phyloP scores from a whole-genome alignment of 306 rosid genomes.

The Cucumis hystrix region DNA sequence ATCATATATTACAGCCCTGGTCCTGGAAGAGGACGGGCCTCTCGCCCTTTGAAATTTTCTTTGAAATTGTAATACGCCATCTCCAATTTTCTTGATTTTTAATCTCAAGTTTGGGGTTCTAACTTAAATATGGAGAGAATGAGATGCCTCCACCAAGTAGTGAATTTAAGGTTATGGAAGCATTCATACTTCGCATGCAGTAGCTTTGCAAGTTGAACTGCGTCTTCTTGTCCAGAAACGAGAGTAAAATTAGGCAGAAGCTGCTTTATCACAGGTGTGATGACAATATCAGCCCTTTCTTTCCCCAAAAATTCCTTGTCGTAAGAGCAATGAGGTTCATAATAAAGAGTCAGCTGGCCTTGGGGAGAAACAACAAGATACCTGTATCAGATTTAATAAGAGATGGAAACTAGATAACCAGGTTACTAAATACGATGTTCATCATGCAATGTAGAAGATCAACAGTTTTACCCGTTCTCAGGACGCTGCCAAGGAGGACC shows the following conservation, averaged over 20 bases:
- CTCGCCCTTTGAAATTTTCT: background rate
- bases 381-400: slow-evolving; percentile 24
- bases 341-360: slow-evolving; percentile 66
- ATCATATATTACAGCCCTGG: background rate
- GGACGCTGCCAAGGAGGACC: slow-evolving; percentile 99
- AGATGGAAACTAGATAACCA: background rate
- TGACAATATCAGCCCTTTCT: slow-evolving; percentile 69
- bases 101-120: background rate
- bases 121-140: background rate
- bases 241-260: slow-evolving; percentile 68
- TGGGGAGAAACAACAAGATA: slow-evolving; percentile 49
- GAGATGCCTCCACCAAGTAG: background rate
- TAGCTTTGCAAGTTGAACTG: slow-evolving; percentile 72
- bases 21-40: background rate
- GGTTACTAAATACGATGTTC: background rate
- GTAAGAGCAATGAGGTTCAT: slow-evolving; percentile 89
- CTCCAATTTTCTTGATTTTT: background rate
- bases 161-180: background rate
- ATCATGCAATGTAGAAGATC: slow-evolving; percentile 3
- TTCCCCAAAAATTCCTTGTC: slow-evolving; percentile 44
- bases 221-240: slow-evolving; percentile 97
- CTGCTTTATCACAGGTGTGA: slow-evolving; percentile 86
- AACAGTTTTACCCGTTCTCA: slow-evolving; percentile 64
- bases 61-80: background rate
- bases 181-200: slow-evolving; percentile 56